A percentile compares a stretch with the other conserved stretches of the same genome.
phyloP scores from a whole-genome alignment of 2,329 filamentous ascomycete genomes.

The Cladorrhinum sp. region DNA sequence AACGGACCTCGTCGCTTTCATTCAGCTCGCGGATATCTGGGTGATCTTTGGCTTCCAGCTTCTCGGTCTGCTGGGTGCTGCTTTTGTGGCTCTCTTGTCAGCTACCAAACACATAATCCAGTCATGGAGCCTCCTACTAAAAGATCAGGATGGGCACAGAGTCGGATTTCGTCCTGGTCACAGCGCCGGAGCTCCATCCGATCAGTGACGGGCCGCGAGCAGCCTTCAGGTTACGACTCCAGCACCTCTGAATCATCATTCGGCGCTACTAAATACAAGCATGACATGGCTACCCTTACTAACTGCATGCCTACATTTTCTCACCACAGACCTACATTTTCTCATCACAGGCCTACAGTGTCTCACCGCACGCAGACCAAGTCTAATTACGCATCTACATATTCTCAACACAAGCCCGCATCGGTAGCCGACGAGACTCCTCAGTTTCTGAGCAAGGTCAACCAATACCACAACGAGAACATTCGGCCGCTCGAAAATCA shows the following conservation, averaged over 20 bases:
- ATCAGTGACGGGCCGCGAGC: background rate
- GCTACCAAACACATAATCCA: background rate
- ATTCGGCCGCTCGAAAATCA: background rate
- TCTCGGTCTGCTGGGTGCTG: background rate
- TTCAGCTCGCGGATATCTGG: constrained; percentile 1
- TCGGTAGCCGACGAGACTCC: background rate
- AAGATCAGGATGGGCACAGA: constrained; percentile 1
- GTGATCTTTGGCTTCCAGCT: constrained; percentile 1
- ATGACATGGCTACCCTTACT: background rate
- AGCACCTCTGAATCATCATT: background rate
- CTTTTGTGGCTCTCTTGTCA: background rate
- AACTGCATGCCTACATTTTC: background rate
- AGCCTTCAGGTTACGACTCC: background rate
- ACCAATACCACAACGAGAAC: background rate
- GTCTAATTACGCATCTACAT: background rate
- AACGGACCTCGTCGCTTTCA: background rate
- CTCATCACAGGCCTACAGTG: background rate
- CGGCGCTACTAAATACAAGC: background rate
- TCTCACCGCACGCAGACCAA: background rate
- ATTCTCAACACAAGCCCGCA: background rate
- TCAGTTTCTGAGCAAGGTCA: background rate
- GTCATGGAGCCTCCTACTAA: constrained; percentile 1
- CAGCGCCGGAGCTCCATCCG: background rate
- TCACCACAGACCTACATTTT: background rate
- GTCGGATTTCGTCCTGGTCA: background rate